Conservation (phyloP, 129 eudicot genomes). For the sunflower (Helianthus annuus) region DNA sequence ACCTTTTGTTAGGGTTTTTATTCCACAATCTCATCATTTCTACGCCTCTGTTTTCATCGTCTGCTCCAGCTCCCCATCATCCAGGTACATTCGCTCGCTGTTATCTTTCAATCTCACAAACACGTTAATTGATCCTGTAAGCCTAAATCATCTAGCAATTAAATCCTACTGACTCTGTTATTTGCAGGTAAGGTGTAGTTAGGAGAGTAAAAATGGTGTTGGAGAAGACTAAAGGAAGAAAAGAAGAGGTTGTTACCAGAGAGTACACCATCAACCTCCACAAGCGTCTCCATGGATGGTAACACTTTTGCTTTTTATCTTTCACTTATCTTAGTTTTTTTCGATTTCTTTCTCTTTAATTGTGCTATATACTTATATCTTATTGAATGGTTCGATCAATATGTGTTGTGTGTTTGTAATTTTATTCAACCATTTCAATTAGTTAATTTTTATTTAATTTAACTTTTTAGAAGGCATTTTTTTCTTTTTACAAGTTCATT, state of each 20-base stretch:
- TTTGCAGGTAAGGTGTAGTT: slow-evolving; percentile 24
- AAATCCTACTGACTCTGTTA: slow-evolving; percentile 4
- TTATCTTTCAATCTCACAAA: neutral
- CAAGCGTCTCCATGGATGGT: slow-evolving; percentile 83
- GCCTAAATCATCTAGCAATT: neutral
- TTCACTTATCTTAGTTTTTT: too few species aligned
- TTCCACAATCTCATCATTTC: slow-evolving; percentile 6
- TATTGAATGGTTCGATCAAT: neutral
- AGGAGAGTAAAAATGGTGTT: slow-evolving; percentile 45
- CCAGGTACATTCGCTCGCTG: slow-evolving; percentile 9
- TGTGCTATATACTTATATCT: neutral
- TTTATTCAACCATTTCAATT: neutral
- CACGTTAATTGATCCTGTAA: neutral
- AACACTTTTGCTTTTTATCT: neutral
- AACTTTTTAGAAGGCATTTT: too few species aligned
- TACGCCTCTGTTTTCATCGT: slow-evolving; percentile 34
- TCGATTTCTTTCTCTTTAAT: neutral
- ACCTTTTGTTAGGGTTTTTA: slow-evolving; percentile 25
- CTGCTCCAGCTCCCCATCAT: slow-evolving; percentile 25
- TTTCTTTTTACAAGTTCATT: too few species aligned
- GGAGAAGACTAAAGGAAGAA: slow-evolving; percentile 60
- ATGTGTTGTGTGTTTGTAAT: neutral
- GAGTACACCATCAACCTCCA: slow-evolving; percentile 84
- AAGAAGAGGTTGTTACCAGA: slow-evolving; percentile 72
- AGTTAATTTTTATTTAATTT: too few species aligned